Conservation (phyloP, 805 yeast genomes). For the Pichia thaimueangensis region DNA sequence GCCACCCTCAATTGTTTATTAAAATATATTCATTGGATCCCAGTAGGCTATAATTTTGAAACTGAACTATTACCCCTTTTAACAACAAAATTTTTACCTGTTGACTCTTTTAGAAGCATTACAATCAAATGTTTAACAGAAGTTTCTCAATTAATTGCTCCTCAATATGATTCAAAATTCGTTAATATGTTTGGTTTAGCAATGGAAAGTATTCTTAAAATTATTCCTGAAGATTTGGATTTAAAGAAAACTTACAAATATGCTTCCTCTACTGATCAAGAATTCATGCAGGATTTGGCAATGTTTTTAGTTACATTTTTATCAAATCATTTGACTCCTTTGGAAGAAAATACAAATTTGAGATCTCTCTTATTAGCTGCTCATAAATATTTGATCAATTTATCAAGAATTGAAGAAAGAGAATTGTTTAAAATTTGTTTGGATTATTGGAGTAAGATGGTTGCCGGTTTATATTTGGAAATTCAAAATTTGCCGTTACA, state of each 20-base stretch:
- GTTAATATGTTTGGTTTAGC: constrained; percentile 64
- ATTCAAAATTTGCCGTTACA: constrained; percentile 71
- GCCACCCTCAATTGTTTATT: constrained; percentile 80
- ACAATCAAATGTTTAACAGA: constrained; percentile 92
- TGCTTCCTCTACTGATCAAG: constrained; percentile 82
- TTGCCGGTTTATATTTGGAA: constrained; percentile 75
- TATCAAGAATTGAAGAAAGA: constrained; percentile 89
- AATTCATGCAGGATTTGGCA: constrained; percentile 90
- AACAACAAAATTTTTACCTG: constrained; percentile 68
- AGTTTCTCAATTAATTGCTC: constrained; percentile 62
- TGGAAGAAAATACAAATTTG: constrained; percentile 48
- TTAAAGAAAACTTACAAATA: constrained; percentile 62
- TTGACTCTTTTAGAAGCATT: constrained; percentile 73
- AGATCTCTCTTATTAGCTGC: constrained; percentile 61
- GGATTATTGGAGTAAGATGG: constrained; percentile 90
- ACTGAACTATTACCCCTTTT: constrained; percentile 71
- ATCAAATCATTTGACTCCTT: constrained; percentile 58
- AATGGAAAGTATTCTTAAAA: constrained; percentile 58
- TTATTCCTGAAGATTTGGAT: constrained; percentile 70
- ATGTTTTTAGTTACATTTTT: constrained; percentile 85
- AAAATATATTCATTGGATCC: constrained; percentile 92
- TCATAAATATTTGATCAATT: constrained; percentile 73
- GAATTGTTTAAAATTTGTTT: constrained; percentile 92
- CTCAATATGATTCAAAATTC: constrained; percentile 52
- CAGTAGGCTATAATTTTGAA: constrained; percentile 82